Percentiles rank a stretch among this genome's conserved stretches.
Evolutionary conservation across 2,329 filamentous ascomycete genomes (phyloP).

Genomic region (Coniochaeta sp.): DNA sequence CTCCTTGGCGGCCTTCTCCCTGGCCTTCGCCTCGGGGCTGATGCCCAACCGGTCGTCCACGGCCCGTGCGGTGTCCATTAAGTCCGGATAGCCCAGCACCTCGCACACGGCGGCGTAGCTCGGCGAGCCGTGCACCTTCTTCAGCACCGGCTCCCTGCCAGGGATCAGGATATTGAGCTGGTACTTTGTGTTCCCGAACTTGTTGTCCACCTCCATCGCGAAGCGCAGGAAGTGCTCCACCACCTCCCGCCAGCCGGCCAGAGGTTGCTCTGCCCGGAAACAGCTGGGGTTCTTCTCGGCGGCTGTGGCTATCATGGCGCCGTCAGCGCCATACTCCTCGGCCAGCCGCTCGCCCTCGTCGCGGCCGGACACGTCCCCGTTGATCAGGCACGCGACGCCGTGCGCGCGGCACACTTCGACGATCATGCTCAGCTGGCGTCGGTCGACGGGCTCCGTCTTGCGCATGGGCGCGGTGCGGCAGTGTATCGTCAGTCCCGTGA

Average conservation of each 20-base stretch:
- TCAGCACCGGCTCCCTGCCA: slow-evolving; percentile 62
- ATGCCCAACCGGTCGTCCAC: slow-evolving; percentile 59
- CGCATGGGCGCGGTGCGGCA: slow-evolving; percentile 96
- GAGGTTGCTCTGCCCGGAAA: slow-evolving; percentile 73
- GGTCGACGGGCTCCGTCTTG: slow-evolving; percentile 78
- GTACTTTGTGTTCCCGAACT: slow-evolving; percentile 90
- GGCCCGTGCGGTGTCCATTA: slow-evolving; percentile 56
- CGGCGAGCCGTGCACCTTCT: slow-evolving; percentile 55
- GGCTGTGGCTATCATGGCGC: slow-evolving; percentile 92
- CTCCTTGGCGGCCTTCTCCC: slow-evolving; percentile 22
- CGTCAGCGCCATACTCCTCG: slow-evolving; percentile 76
- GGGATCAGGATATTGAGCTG: slow-evolving; percentile 79
- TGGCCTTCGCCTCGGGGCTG: slow-evolving; percentile 36
- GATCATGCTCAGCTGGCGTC: slow-evolving; percentile 80
- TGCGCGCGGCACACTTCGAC: slow-evolving; percentile 70
- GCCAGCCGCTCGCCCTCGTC: slow-evolving; percentile 67
- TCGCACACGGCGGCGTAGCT: slow-evolving; percentile 65
- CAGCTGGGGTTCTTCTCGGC: slow-evolving; percentile 89
- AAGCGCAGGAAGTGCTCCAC: slow-evolving; percentile 67
- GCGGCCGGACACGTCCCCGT: slow-evolving; percentile 77
- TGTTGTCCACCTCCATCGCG: slow-evolving; percentile 73
- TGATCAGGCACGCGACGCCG: slow-evolving; percentile 91
- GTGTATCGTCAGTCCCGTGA: slow-evolving; percentile 87
- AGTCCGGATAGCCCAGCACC: slow-evolving; percentile 54
- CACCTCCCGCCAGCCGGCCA: slow-evolving; percentile 68